Base-by-base conservation (phyloP, 73 alveolate genomes). In the Paramecium octaurelia region DNA sequence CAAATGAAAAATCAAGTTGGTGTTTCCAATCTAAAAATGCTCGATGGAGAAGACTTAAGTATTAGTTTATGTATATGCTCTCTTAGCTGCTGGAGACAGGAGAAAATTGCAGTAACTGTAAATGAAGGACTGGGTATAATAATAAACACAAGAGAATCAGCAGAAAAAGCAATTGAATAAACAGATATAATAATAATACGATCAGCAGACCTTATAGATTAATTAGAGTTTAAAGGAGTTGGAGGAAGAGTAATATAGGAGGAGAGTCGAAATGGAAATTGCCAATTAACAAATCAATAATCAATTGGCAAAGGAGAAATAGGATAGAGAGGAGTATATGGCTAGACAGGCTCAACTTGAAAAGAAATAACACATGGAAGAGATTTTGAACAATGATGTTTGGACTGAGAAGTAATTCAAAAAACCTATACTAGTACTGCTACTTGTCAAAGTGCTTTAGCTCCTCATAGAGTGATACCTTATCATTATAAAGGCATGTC, bases 381-480 rank as follows among this genome's bases (percentile, higher is more conserved):
- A 44, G 27, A 54, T 58, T 10, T 93, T 95, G 43, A 87, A 90
- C 10, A 80, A 60, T 46, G 91, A 80, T 80, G 48, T 93, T 83
- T 86, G 94, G 95, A 18, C 75, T 16, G 38, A 89, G 57, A 18
- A 69, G 92, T 68, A 93, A 95, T 27, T 84, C 93, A 59, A 93
- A 89, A 96, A 89, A 95, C 46, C 95, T 93, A 92, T 80, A 3
- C 14, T 80, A 93, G 96, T 75, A 95, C 99, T 29, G 86, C 90
- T 29, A 96, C 99, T 60, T 80, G 91, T 54, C 43, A 93, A 48
- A 71, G 95, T 58, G 86, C 92, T 16, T 77, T 96, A 23, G 99
- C 98, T 44, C 93, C 96, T 58, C 99, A 96, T 86, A 73, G 99
- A 89, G 98, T 96, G 36, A 88, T 96, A 84, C 99, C 99, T 9